Evolutionary conservation across 2,329 filamentous ascomycete genomes (phyloP), one percentile per base, ranked within the genome.

Genomic region (Talaromyces sp.): DNA sequence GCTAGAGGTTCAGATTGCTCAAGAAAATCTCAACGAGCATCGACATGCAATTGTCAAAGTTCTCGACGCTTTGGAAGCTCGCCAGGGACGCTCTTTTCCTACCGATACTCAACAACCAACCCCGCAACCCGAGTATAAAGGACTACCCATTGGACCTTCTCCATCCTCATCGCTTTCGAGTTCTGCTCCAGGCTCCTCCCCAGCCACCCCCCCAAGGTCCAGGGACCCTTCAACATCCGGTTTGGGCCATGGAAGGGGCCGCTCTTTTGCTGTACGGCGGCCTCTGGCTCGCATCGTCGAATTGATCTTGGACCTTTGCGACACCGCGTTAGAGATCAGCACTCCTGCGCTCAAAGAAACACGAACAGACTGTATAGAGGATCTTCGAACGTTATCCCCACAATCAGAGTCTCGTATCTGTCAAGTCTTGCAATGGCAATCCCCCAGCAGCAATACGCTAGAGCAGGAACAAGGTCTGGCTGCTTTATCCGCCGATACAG

Each of bases 391-490:
- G 0, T 89, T 97, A 69, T 99, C 94, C 4, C 94, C 94, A 0
- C 90, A 97, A 69, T 99, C 95, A 0, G 94, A 99, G 70, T 94
- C 90, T 43, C 87, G 93, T 33, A 95, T 97, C 65, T 89, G 89
- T 1, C 94, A 99, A 72, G 92, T 99, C 5, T 73, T 95, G 64
- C 91, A 97, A 70, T 99, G 95, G 94, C 91, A 96, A 68, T 96
- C 93, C 5, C 94, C 94, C 0, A 92, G 90, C 66, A 89, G 88
- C 52, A 93, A 93, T 67, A 94, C 91, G 0, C 76, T 96, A 15
- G 94, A 99, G 62, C 91, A 97, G 70, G 93, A 97, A 70, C 89
- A 95, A 68, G 94, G 94, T 0, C 78, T 99, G 22, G 88, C 91
- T 37, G 74, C 91, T 25, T 78, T 99, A n/a, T 96, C 91, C 70